Evolutionary conservation across 192 early-diverging fungal genomes (phyloP).

Genomic region (Gaertneriomyces sp.): DNA sequence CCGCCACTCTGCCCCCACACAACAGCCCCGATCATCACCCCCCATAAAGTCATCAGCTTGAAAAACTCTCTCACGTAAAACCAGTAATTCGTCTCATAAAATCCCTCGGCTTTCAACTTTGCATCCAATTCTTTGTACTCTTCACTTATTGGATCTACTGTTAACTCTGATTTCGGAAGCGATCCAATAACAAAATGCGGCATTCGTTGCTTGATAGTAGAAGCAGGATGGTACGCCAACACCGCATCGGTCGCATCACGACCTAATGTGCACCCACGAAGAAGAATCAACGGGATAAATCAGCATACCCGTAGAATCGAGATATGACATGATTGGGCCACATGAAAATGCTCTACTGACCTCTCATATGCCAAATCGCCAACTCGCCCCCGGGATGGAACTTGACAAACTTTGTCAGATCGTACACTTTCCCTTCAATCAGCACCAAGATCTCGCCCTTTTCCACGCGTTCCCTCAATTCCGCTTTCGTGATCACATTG

Average conservation of each 20-base stretch:
- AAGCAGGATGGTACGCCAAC: slow-evolving; percentile 76
- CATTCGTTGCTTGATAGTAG: slow-evolving; percentile 71
- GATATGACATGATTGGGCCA: background rate
- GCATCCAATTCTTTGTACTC: slow-evolving; percentile 67
- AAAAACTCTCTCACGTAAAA: slow-evolving; percentile 51
- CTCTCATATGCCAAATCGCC: slow-evolving; percentile 74
- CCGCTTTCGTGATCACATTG: slow-evolving; percentile 3
- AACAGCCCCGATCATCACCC: slow-evolving; percentile 27
- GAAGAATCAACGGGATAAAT: slow-evolving; percentile 5
- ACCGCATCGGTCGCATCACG: slow-evolving; percentile 88
- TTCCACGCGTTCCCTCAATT: slow-evolving; percentile 16
- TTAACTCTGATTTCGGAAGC: slow-evolving; percentile 31
- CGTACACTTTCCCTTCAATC: slow-evolving; percentile 82
- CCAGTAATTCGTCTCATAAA: slow-evolving; percentile 61
- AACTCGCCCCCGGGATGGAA: slow-evolving; percentile 90
- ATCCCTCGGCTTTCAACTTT: slow-evolving; percentile 56
- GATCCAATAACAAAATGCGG: slow-evolving; percentile 79
- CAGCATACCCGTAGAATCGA: background rate
- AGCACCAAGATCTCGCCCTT: slow-evolving; percentile 71
- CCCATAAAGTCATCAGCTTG: slow-evolving; percentile 41
- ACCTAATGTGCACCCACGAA: slow-evolving; percentile 23
- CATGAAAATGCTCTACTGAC: background rate
- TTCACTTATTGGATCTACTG: slow-evolving; percentile 19
- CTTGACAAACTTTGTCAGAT: slow-evolving; percentile 65
- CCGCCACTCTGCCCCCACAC: slow-evolving; percentile 28